These are phyloP conservation scores for Rhizopus stolonifer DNA, from an alignment of 371 early-diverging fungal species.

Conservation along the genomic window DNA sequence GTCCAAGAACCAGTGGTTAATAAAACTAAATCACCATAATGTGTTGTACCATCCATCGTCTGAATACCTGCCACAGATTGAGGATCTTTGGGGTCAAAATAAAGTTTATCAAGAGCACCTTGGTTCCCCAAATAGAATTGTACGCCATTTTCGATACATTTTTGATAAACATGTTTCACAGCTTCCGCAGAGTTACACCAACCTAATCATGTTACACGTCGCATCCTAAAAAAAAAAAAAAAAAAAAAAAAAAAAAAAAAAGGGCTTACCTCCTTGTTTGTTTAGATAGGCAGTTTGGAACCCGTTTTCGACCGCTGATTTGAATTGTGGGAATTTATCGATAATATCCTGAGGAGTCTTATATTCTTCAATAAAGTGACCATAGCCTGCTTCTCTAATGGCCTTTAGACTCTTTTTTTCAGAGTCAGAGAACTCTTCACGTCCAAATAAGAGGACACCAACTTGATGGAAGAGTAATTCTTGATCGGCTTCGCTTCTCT, in stretches of 20 bases:
- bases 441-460: slow-evolving; percentile 36
- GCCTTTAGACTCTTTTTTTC: slow-evolving; percentile 29
- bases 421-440: slow-evolving; percentile 33
- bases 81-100: slow-evolving; percentile 14
- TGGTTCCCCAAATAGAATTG: slow-evolving; percentile 32
- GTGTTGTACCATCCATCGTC: slow-evolving; percentile 42
- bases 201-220: slow-evolving; percentile 16
- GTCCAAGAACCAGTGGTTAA: slow-evolving; percentile 63
- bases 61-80: slow-evolving; percentile 39
- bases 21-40: slow-evolving; percentile 43
- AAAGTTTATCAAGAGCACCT: slow-evolving; percentile 20
- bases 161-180: slow-evolving; percentile 32
- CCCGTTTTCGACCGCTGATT: slow-evolving; percentile 31
- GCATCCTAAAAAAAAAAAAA: too few relatives aligned
- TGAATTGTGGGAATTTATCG: slow-evolving; percentile 32
- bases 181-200: slow-evolving; percentile 47
- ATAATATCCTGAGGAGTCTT: slow-evolving; percentile 24
- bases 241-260: too few relatives aligned
- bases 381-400: slow-evolving; percentile 40
- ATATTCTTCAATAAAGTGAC: slow-evolving; percentile 34
- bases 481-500: slow-evolving; percentile 26
- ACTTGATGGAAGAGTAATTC: slow-evolving; percentile 38
- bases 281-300: slow-evolving; percentile 39
- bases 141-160: slow-evolving; percentile 37
- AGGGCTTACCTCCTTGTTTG: slow-evolving; percentile 37